phyloP scores from a whole-genome alignment of 768 basidiomycete genomes.

The Russula foetens region DNA sequence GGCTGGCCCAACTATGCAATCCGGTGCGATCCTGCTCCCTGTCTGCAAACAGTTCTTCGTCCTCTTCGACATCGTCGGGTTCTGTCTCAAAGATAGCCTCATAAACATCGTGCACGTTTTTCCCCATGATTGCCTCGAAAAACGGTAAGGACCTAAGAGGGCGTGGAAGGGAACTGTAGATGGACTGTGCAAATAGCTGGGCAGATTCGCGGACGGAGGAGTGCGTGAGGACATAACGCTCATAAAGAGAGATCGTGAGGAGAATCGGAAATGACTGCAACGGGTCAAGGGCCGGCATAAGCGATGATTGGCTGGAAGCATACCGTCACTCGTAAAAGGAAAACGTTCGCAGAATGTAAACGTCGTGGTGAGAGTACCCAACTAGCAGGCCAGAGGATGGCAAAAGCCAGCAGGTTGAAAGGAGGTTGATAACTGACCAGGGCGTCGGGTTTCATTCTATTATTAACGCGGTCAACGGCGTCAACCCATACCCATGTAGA shows the following conservation, averaged over 20 bases:
- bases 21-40: slow-evolving; percentile 35
- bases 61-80: slow-evolving; percentile 29
- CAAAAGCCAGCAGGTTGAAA: slow-evolving; percentile 76
- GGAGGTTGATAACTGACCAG: slow-evolving; percentile 90
- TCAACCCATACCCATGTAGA: background rate
- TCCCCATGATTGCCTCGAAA: slow-evolving; percentile 69
- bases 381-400: slow-evolving; percentile 71
- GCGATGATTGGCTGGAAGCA: slow-evolving; percentile 18
- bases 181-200: slow-evolving; percentile 41
- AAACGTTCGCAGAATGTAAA: slow-evolving; percentile 79
- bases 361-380: slow-evolving; percentile 67
- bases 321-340: slow-evolving; percentile 76
- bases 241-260: slow-evolving; percentile 68
- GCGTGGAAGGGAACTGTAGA: slow-evolving; percentile 61
- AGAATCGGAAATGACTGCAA: slow-evolving; percentile 67
- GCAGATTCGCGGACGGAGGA: slow-evolving; percentile 43
- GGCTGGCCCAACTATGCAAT: slow-evolving; percentile 19
- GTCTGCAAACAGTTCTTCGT: slow-evolving; percentile 36
- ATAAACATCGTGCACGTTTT: slow-evolving; percentile 55
- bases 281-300: background rate
- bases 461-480: slow-evolving; percentile 7
- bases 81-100: slow-evolving; percentile 78
- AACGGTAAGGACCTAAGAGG: slow-evolving; percentile 68
- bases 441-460: slow-evolving; percentile 80
- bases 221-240: slow-evolving; percentile 55